phyloP scores from a whole-genome alignment of 179 eudicot genomes.

The Beta macrorhiza region DNA sequence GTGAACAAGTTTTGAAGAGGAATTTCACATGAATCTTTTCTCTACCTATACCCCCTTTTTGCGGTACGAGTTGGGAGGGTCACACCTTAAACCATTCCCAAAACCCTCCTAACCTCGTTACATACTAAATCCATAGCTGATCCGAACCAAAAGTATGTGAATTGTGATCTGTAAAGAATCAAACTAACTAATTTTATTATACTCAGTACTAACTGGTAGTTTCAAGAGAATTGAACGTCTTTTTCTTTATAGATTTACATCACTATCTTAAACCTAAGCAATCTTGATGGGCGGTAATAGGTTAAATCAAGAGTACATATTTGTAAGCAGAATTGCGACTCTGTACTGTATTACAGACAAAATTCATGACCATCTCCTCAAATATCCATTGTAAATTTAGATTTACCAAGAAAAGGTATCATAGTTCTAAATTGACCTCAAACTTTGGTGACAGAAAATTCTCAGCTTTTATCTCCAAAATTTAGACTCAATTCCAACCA shows the following conservation, averaged over 20 bases:
- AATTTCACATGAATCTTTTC: neutral
- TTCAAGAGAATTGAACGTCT: neutral
- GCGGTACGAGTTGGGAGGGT: neutral
- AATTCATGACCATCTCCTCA: neutral
- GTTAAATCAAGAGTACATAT: too few species aligned
- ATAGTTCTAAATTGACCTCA: too few species aligned
- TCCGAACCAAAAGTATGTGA: too few species aligned
- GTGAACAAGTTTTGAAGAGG: constrained; percentile 14
- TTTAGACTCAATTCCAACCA: too few species aligned
- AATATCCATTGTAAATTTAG: neutral
- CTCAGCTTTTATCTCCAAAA: too few species aligned
- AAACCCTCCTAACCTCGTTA: neutral
- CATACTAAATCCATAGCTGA: neutral
- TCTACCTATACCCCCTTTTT: neutral
- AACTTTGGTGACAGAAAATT: too few species aligned
- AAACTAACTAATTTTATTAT: neutral
- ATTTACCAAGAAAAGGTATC: neutral
- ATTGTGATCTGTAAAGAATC: too few species aligned
- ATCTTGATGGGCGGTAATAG: neutral
- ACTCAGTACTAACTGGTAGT: neutral
- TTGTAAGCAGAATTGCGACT: neutral
- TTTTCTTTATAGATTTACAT: too few species aligned
- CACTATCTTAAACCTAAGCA: too few species aligned
- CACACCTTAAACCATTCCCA: neutral
- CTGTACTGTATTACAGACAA: constrained; percentile 1